Evolutionary conservation across 768 basidiomycete genomes (phyloP).

Genomic region (Boletus sp.): DNA sequence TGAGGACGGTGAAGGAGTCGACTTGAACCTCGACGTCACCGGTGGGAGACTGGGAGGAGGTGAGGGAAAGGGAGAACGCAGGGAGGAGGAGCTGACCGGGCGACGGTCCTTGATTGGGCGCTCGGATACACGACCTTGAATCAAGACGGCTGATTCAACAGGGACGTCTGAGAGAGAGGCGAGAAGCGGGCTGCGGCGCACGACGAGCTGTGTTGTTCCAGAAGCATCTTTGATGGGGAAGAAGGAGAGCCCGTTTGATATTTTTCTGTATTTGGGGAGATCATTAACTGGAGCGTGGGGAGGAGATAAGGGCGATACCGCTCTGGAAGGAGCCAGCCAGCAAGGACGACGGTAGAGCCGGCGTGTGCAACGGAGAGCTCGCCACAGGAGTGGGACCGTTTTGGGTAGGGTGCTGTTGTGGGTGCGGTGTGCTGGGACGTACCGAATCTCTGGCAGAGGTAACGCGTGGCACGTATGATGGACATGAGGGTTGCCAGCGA

Average conservation of each 20-base stretch:
- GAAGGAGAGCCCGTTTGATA: conserved; percentile 72
- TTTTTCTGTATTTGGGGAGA: conserved; percentile 50
- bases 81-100: conserved; percentile 43
- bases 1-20: conserved; percentile 63
- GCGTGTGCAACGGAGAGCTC: conserved; percentile 51
- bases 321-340: conserved; percentile 81
- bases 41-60: conserved; percentile 47
- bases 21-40: conserved; percentile 84
- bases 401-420: conserved; percentile 55
- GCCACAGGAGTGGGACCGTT: conserved; percentile 63
- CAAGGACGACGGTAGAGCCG: conserved; percentile 62
- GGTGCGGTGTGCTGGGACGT: not conserved
- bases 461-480: not conserved
- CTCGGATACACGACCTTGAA: conserved; percentile 68
- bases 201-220: conserved; percentile 78
- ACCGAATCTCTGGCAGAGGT: too few species aligned
- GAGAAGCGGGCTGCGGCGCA: conserved; percentile 44
- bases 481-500: conserved; percentile 4
- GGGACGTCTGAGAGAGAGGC: conserved; percentile 59
- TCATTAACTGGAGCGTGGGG: conserved; percentile 36
- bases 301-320: conserved; percentile 51
- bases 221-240: conserved; percentile 80
- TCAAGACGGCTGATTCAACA: conserved; percentile 73
- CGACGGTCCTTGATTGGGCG: conserved; percentile 64
- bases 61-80: conserved; percentile 2